Conservation (phyloP, 495 filamentous ascomycete species). For the Talaromyces thailandensis region DNA sequence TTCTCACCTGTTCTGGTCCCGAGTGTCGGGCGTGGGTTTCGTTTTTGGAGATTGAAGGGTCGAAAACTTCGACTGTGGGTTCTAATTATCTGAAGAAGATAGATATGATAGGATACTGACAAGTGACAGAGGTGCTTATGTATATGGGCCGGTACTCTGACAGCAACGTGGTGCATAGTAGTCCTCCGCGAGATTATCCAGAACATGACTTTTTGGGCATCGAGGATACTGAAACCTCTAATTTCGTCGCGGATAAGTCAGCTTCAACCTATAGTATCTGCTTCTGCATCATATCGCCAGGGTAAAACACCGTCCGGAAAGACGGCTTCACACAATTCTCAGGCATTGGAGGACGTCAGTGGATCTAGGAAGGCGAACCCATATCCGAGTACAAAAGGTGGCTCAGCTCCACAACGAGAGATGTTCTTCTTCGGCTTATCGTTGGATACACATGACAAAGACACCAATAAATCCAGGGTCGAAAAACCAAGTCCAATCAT, state of each 20-base stretch:
- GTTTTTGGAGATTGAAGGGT: neutral
- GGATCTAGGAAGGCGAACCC: neutral
- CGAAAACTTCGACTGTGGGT: neutral
- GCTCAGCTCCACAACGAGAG: neutral
- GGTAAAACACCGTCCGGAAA: neutral
- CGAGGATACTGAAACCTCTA: neutral
- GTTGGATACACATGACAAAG: neutral
- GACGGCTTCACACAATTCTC: neutral
- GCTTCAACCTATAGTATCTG: neutral
- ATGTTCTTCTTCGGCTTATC: neutral
- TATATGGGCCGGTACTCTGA: neutral
- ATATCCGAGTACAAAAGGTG: neutral
- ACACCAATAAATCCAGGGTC: too few relatives aligned
- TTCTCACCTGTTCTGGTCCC: slow-evolving; percentile 1
- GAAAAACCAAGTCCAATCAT: neutral
- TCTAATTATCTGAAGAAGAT: neutral
- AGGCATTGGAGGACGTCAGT: neutral
- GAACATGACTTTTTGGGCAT: slow-evolving; percentile 6
- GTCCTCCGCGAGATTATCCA: neutral
- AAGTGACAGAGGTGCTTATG: neutral
- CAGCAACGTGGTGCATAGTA: neutral
- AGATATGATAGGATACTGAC: neutral
- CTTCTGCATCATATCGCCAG: neutral
- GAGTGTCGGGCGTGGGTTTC: neutral
- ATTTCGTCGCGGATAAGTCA: neutral